Evolutionary conservation across 164 flowering plant genomes (phyloP).

Genomic region (Umbilicus rupestris): DNA sequence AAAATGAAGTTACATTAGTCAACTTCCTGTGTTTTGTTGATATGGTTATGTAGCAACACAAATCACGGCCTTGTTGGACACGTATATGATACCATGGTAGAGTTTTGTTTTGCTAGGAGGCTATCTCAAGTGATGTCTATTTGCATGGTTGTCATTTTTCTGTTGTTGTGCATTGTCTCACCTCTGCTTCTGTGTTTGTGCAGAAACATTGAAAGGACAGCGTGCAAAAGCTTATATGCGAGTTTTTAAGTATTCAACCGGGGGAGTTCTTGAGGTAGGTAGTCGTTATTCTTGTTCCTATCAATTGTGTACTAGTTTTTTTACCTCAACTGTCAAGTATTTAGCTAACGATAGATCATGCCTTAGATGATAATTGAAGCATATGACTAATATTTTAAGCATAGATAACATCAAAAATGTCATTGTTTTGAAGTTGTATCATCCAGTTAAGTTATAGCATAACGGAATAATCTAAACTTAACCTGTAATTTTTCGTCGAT

Average conservation of each 20-base stretch:
- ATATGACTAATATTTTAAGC: too few species aligned
- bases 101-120: too few species aligned
- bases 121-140: background rate
- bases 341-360: background rate
- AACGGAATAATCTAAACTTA: too few species aligned
- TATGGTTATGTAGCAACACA: too few species aligned
- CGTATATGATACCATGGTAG: too few species aligned
- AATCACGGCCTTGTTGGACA: too few species aligned
- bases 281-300: background rate
- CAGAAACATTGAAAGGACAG: constrained; percentile 73
- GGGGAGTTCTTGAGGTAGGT: constrained; percentile 90
- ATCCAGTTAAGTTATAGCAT: too few species aligned
- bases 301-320: background rate
- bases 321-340: background rate
- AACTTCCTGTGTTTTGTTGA: too few species aligned
- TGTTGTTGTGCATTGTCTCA: background rate
- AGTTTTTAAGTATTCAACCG: constrained; percentile 83
- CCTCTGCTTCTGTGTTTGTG: constrained; percentile 18
- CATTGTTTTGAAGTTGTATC: too few species aligned
- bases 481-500: too few species aligned
- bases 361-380: background rate
- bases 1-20: too few species aligned
- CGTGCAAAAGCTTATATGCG: constrained; percentile 71
- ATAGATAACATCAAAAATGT: too few species aligned
- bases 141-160: background rate